Percentiles rank a stretch among this genome's conserved stretches.
These are phyloP conservation scores for Hypoxylon perforatum DNA, from an alignment of 495 filamentous ascomycete species.

Conservation along the genomic window DNA sequence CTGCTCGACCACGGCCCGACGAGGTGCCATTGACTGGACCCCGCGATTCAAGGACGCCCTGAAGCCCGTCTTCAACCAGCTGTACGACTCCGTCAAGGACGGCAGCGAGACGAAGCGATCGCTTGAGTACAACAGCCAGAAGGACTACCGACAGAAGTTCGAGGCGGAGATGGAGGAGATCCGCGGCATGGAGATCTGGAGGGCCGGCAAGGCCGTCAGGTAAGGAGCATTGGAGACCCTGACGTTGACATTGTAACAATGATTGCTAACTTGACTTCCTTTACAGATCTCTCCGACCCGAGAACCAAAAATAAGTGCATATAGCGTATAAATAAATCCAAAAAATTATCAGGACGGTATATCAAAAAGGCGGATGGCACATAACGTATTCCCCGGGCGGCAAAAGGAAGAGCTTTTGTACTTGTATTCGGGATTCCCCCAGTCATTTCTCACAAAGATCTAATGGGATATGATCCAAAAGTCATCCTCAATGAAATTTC, in stretches of 20 bases:
- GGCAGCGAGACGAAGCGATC: constrained; percentile 93
- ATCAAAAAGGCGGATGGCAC: constrained; percentile 36
- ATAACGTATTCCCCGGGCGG: constrained; percentile 36
- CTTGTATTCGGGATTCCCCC: constrained; percentile 49
- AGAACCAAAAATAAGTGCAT: constrained; percentile 83
- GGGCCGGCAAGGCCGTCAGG: constrained; percentile 95
- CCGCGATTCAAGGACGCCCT: constrained; percentile 91
- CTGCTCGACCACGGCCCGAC: constrained; percentile 97
- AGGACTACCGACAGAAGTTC: constrained; percentile 94
- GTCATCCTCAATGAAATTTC: constrained; percentile 32
- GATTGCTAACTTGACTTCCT: constrained; percentile 40
- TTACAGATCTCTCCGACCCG: constrained; percentile 80
- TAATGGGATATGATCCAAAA: constrained; percentile 41
- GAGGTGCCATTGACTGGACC: constrained; percentile 99
- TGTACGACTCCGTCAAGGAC: constrained; percentile 89
- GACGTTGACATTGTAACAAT: neutral
- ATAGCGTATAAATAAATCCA: constrained; percentile 29
- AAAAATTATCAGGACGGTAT: constrained; percentile 38
- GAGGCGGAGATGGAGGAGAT: constrained; percentile 98
- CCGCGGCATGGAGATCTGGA: constrained; percentile 96
- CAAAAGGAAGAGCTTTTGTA: constrained; percentile 43
- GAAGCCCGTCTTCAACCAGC: constrained; percentile 97
- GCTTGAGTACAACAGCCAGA: constrained; percentile 93
- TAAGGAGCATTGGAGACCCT: constrained; percentile 51
- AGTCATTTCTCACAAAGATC: constrained; percentile 39